Evolutionary conservation across 352 stramenopile genomes (phyloP).

Genomic region (Globisporangium camurandrum): DNA sequence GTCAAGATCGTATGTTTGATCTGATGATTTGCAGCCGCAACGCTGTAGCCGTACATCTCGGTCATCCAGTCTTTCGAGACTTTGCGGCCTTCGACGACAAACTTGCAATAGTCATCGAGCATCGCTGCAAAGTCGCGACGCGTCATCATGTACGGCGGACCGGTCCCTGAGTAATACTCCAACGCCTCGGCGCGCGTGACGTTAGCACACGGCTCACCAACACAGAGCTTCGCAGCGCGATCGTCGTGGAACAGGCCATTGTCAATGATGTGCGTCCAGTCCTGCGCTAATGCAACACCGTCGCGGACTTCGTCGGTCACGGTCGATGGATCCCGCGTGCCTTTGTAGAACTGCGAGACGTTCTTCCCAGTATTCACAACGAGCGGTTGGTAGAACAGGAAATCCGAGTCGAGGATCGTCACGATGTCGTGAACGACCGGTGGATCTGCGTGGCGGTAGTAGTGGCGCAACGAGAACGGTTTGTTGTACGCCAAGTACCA

Average conservation of each 20-base stretch:
- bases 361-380: constrained; percentile 15
- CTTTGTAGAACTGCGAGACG: constrained; percentile 16
- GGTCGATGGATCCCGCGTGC: constrained; percentile 5
- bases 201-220: constrained; percentile 8
- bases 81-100: constrained; percentile 14
- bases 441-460: constrained; percentile 32
- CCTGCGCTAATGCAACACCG: constrained; percentile 18
- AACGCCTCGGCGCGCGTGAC: constrained; percentile 10
- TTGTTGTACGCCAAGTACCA: constrained; percentile 50
- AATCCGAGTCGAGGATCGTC: constrained; percentile 10
- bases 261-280: constrained; percentile 13
- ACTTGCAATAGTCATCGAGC: constrained; percentile 22
- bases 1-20: constrained; percentile 50
- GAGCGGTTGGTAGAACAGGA: constrained; percentile 18
- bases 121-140: constrained; percentile 15
- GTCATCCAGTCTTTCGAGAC: constrained; percentile 34
- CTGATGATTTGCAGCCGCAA: constrained; percentile 41
- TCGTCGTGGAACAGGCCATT: constrained; percentile 1
- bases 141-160: constrained; percentile 30
- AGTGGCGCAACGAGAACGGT: constrained; percentile 42
- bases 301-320: constrained; percentile 15
- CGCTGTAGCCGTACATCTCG: constrained; percentile 50
- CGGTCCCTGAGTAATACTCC: constrained; percentile 20
- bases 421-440: constrained; percentile 27
- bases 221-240: constrained; percentile 4